Conservation (phyloP, 2,329 filamentous ascomycete species). For the Penicillium sp. region DNA sequence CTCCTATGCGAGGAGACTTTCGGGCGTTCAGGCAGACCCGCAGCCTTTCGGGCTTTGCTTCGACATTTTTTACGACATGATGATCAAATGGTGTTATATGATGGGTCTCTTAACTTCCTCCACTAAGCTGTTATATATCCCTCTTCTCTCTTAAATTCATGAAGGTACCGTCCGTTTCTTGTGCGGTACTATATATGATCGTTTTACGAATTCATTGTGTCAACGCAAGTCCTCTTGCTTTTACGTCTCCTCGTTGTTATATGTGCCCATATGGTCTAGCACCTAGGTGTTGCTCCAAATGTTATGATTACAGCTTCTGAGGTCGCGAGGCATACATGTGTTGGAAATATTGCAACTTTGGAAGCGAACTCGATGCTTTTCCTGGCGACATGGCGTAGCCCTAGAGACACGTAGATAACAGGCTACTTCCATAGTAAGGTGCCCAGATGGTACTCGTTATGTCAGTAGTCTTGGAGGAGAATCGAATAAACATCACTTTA, state of each 20-base stretch:
- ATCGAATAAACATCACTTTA: too few species aligned
- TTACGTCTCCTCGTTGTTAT: neutral
- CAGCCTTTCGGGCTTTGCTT: neutral
- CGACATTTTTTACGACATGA: conserved; percentile 8
- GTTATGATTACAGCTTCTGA: too few species aligned
- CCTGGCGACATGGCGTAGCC: too few species aligned
- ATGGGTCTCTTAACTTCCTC: conserved; percentile 10
- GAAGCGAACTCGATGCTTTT: too few species aligned
- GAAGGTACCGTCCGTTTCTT: neutral
- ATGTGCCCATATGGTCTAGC: too few species aligned
- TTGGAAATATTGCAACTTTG: too few species aligned
- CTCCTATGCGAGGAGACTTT: neutral
- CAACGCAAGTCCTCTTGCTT: neutral
- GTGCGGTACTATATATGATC: neutral
- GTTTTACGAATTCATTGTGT: neutral
- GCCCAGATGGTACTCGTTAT: too few species aligned
- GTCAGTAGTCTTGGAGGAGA: too few species aligned
- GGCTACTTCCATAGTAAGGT: too few species aligned
- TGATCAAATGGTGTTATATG: conserved; percentile 4
- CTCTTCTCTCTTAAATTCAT: conserved; percentile 6
- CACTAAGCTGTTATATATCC: conserved; percentile 10
- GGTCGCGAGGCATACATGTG: too few species aligned
- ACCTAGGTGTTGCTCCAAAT: too few species aligned
- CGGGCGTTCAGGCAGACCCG: neutral
- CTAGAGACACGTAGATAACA: too few species aligned